Base-by-base conservation (phyloP, 2,329 filamentous ascomycete genomes). In the Piedraia hortae region DNA sequence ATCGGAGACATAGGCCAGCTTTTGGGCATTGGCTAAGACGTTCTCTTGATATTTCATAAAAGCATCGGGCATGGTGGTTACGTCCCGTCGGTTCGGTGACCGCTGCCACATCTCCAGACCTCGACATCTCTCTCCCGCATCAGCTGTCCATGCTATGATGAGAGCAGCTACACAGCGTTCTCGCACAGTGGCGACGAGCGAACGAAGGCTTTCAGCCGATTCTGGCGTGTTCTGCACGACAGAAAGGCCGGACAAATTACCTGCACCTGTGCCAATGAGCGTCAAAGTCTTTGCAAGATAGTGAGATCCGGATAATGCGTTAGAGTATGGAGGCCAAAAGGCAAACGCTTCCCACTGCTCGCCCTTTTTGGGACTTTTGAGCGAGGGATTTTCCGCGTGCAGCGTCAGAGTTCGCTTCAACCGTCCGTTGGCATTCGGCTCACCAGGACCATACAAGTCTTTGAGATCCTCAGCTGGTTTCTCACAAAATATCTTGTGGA, bases 321-420 rank as follows among this genome's bases (percentile, higher is more conserved):
- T 93, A 2, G 78, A 73, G 48, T 73, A 70, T 0, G 82, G 85
- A 3, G 82, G 80, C 80, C 82, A 93, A 45, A 93, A 97, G 0
- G 80, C 82, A 43, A 48, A 85, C 64, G 48, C 82, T 71, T 93
- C 85, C 77, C 78, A 93, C 0, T 68, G 51, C 34, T 90, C 77
- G 4, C 80, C 82, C 19, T 61, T 62, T 33, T 46, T 73, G 0
- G 77, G 74, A 0, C 72, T 75, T 1, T 69, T 66, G 2, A 68
- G 65, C 2, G 77, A 80, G 2, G 74, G 51, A 29, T 73, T 78
- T 37, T 61, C 70, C 0, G 63, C 55, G 37, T 90, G 77, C 24
- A 17, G 7, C 2, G 67, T 71, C 45, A 89, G 82, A 13, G 28
- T 32, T 2, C 72, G 62, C 33, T 75, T 20, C n/a, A 9, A 11